These are phyloP conservation scores for Vanrija sp. DNA, from an alignment of 1,284 basidiomycete genomes.

Conservation along the genomic window DNA sequence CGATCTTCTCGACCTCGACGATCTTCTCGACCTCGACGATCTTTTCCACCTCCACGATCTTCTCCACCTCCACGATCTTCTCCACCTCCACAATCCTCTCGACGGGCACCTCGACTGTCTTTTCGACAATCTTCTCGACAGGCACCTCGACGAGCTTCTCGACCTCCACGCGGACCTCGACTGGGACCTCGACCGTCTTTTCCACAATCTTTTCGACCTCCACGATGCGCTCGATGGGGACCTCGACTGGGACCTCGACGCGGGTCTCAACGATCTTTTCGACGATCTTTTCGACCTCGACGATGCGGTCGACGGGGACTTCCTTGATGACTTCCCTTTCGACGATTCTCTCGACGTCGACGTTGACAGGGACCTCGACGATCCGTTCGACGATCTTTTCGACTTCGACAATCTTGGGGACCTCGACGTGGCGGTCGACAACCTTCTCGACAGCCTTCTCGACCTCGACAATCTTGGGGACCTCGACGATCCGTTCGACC, in stretches of 20 bases:
- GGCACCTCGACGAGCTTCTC: conserved; percentile 25
- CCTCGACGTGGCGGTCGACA: conserved; percentile 39
- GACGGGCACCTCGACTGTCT: conserved; percentile 23
- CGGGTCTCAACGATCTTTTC: conserved; percentile 42
- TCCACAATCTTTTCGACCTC: conserved; percentile 36
- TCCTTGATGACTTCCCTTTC: conserved; percentile 39
- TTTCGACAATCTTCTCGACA: conserved; percentile 39
- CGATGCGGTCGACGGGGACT: conserved; percentile 39
- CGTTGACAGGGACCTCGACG: conserved; percentile 25
- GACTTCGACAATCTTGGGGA: conserved; percentile 41
- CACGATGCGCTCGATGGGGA: conserved; percentile 29
- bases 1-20: conserved; percentile 30
- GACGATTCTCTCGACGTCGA: conserved; percentile 34
- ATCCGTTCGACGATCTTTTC: conserved; percentile 49
- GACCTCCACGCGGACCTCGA: conserved; percentile 47
- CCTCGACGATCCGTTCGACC: conserved; percentile 30
- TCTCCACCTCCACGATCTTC: conserved; percentile 8
- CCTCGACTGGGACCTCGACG: conserved; percentile 38
- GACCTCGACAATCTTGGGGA: conserved; percentile 27
- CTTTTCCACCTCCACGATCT: conserved; percentile 32
- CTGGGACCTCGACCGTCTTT: conserved; percentile 24
- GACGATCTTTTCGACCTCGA: conserved; percentile 43
- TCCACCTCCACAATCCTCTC: conserved; percentile 28
- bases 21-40: conserved; percentile 33
- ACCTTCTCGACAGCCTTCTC: conserved; percentile 31